These are phyloP conservation scores for Nidularia pulvinata DNA, from an alignment of 768 basidiomycete species.

Conservation along the genomic window DNA sequence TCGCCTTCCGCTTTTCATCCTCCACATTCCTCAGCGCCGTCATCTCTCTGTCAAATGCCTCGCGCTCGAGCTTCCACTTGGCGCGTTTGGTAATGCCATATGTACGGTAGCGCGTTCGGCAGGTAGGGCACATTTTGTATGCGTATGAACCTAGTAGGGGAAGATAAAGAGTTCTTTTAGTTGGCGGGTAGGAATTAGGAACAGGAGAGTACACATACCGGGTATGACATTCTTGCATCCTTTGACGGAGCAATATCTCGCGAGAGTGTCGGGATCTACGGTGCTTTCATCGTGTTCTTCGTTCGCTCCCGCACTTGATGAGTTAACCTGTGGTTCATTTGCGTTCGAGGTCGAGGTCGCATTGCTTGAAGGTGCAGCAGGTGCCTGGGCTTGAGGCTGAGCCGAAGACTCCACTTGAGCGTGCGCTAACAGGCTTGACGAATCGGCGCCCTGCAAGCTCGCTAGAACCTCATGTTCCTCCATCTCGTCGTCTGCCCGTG, in stretches of 20 bases:
- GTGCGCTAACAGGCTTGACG: too few relatives aligned
- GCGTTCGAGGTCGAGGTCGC: background rate
- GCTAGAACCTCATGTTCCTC: background rate
- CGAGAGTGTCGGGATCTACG: background rate
- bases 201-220: slow-evolving; percentile 23
- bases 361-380: background rate
- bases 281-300: background rate
- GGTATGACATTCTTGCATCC: slow-evolving; percentile 49
- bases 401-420: too few relatives aligned
- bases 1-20: slow-evolving; percentile 27
- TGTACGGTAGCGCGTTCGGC: slow-evolving; percentile 45
- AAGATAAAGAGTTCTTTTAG: background rate
- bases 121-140: slow-evolving; percentile 45
- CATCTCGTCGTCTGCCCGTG: slow-evolving; percentile 3
- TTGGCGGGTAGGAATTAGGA: slow-evolving; percentile 11
- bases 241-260: slow-evolving; percentile 50
- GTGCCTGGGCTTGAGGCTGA: too few relatives aligned
- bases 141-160: slow-evolving; percentile 19
- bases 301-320: too few relatives aligned
- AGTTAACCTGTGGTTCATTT: too few relatives aligned
- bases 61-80: slow-evolving; percentile 50
- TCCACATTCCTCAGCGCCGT: slow-evolving; percentile 31
- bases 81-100: slow-evolving; percentile 56
- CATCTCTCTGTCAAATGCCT: slow-evolving; percentile 37
- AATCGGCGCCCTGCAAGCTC: too few relatives aligned